Percentiles rank a stretch among this genome's conserved stretches.
Evolutionary conservation across 768 basidiomycete genomes (phyloP).

Genomic region (Lactarius trivialis): DNA sequence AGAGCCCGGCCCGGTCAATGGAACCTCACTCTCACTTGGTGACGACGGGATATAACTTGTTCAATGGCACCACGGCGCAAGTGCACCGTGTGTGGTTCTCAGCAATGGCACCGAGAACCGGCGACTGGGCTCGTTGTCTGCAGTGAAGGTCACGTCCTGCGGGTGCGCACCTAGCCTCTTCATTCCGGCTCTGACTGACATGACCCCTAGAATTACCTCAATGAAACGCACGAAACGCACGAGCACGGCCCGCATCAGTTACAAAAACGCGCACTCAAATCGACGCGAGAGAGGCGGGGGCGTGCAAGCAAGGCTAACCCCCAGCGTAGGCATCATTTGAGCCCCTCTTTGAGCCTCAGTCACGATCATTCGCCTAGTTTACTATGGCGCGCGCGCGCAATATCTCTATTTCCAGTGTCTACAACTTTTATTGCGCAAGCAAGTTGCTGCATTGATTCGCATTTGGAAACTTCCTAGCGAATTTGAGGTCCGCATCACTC

Average conservation of each 20-base stretch:
- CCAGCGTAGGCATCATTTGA: conserved; percentile 40
- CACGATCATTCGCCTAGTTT: conserved; percentile 44
- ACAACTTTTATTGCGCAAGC: conserved; percentile 74
- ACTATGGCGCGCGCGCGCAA: conserved; percentile 71
- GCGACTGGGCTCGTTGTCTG: conserved; percentile 78
- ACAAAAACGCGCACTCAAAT: conserved; percentile 62
- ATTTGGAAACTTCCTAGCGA: conserved; percentile 72
- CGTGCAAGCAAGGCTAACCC: conserved; percentile 49
- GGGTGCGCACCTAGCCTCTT: conserved; percentile 41
- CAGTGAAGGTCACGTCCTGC: conserved; percentile 86
- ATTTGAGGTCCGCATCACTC: conserved; percentile 55
- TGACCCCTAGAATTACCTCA: conserved; percentile 62
- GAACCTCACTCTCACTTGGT: background rate
- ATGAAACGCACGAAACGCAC: conserved; percentile 68
- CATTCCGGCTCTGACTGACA: background rate
- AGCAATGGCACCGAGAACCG: conserved; percentile 82
- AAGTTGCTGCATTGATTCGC: conserved; percentile 51
- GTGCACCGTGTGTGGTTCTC: conserved; percentile 77
- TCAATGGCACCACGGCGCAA: conserved; percentile 55
- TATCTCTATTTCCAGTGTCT: conserved; percentile 81
- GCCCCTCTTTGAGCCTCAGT: background rate
- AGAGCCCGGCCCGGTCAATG: background rate
- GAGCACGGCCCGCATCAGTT: conserved; percentile 55
- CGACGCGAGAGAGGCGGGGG: conserved; percentile 45
- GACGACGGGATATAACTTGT: background rate